phyloP scores from a whole-genome alignment of 768 basidiomycete species.

The Phylloporus rhodoxanthus region DNA sequence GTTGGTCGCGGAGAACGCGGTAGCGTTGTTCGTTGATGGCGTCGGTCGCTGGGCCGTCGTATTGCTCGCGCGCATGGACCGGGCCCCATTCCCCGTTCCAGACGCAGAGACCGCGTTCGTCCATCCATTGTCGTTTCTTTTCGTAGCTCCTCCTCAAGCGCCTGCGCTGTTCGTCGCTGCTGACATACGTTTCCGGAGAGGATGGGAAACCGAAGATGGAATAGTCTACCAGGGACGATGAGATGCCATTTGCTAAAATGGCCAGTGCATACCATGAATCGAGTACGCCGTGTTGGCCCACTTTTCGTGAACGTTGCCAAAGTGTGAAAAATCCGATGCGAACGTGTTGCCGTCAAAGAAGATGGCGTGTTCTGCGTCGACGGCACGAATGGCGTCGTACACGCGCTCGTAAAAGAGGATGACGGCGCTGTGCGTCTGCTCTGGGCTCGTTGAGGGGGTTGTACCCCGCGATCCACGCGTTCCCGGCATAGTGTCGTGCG shows the following conservation, averaged over 20 bases:
- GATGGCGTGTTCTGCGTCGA: slow-evolving; percentile 66
- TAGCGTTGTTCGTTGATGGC: slow-evolving; percentile 61
- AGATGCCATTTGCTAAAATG: background rate
- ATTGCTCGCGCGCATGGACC: slow-evolving; percentile 63
- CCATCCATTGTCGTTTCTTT: slow-evolving; percentile 76
- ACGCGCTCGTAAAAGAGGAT: slow-evolving; percentile 63
- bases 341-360: slow-evolving; percentile 86
- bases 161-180: slow-evolving; percentile 46
- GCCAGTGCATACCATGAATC: slow-evolving; percentile 51
- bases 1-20: slow-evolving; percentile 65
- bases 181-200: slow-evolving; percentile 48
- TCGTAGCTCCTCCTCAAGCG: slow-evolving; percentile 55
- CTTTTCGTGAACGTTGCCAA: slow-evolving; percentile 53
- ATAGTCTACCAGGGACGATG: slow-evolving; percentile 16
- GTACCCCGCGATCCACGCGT: slow-evolving; percentile 83
- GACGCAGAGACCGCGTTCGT: slow-evolving; percentile 55
- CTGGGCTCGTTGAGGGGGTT: slow-evolving; percentile 83
- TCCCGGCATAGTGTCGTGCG: slow-evolving; percentile 67
- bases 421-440: slow-evolving; percentile 59
- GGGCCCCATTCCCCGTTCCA: slow-evolving; percentile 86
- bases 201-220: slow-evolving; percentile 62
- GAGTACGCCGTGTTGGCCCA: slow-evolving; percentile 73
- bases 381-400: slow-evolving; percentile 61
- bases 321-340: slow-evolving; percentile 71
- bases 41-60: slow-evolving; percentile 55